A percentile compares a stretch with the other conserved stretches of the same genome.
Evolutionary conservation across 139 green algal genomes (phyloP).

Genomic region (Tetradesmus lagerheimii): DNA sequence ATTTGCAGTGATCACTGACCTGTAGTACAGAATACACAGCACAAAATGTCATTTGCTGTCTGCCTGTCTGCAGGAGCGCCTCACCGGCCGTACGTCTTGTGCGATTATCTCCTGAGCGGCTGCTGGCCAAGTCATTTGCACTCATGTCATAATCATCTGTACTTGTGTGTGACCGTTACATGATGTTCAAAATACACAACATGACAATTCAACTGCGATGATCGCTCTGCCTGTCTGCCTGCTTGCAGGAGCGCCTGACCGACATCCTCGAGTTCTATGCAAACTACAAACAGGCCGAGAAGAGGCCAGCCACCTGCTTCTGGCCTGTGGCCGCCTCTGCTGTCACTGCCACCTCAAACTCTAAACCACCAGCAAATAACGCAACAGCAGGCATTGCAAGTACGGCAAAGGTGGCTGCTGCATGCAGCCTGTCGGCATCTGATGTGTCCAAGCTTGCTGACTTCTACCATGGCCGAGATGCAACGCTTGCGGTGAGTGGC

Average conservation of each 20-base stretch:
- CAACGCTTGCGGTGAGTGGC: not conserved
- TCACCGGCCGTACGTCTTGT: too few species aligned
- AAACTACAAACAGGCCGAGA: constrained; percentile 38
- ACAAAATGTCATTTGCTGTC: too few species aligned
- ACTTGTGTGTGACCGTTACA: too few species aligned
- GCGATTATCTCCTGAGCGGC: too few species aligned
- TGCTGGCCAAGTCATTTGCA: too few species aligned
- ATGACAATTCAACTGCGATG: too few species aligned
- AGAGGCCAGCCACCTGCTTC: constrained; percentile 12
- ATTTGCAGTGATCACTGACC: too few species aligned
- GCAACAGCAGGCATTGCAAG: not conserved
- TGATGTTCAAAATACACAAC: too few species aligned
- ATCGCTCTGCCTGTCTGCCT: too few species aligned
- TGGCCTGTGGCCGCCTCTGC: not conserved
- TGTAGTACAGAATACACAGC: too few species aligned
- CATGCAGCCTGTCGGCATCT: not conserved
- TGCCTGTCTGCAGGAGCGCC: too few species aligned
- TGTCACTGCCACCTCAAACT: not conserved
- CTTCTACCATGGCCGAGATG: not conserved
- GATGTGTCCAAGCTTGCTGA: not conserved
- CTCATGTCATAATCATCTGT: too few species aligned
- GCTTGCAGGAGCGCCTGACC: not conserved
- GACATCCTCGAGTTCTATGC: constrained; percentile 10
- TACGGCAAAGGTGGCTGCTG: not conserved
- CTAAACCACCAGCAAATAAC: not conserved